Conservation (phyloP, 257 asterid species). For the Leptodermis oblonga region DNA sequence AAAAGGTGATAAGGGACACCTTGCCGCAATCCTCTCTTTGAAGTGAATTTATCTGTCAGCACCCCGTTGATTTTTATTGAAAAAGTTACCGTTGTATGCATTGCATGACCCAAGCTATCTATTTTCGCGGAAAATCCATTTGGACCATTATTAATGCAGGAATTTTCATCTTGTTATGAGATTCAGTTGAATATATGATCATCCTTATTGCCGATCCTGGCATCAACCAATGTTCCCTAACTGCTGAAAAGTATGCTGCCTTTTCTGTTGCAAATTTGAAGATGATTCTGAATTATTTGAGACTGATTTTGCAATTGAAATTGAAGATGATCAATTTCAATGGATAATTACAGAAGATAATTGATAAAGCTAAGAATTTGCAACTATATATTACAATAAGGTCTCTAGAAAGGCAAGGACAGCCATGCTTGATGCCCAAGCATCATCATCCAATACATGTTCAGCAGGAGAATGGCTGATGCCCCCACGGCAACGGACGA, state of each 20-base stretch:
- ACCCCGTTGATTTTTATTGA: too few species aligned
- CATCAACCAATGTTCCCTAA: too few species aligned
- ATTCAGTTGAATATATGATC: too few species aligned
- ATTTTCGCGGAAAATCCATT: too few species aligned
- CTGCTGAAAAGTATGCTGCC: background rate
- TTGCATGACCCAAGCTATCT: too few species aligned
- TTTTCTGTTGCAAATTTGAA: background rate
- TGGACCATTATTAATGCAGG: too few species aligned
- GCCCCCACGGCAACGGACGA: slow-evolving; percentile 96
- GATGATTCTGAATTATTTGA: background rate
- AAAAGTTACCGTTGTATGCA: too few species aligned
- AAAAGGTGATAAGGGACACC: too few species aligned
- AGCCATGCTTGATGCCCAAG: slow-evolving; percentile 89
- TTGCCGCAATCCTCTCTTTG: too few species aligned
- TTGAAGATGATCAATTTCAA: background rate
- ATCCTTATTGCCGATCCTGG: too few species aligned
- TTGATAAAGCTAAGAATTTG: background rate
- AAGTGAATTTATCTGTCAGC: too few species aligned
- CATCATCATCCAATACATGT: slow-evolving; percentile 74
- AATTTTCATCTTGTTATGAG: background rate
- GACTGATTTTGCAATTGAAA: background rate
- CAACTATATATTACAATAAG: slow-evolving; percentile 30
- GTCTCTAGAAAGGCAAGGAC: slow-evolving; percentile 68
- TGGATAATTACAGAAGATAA: slow-evolving; percentile 10
- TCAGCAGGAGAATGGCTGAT: slow-evolving; percentile 95